A percentile compares a stretch with the other conserved stretches of the same genome.
Conservation (phyloP, 2,329 filamentous ascomycete genomes). For the Graphium sp. region DNA sequence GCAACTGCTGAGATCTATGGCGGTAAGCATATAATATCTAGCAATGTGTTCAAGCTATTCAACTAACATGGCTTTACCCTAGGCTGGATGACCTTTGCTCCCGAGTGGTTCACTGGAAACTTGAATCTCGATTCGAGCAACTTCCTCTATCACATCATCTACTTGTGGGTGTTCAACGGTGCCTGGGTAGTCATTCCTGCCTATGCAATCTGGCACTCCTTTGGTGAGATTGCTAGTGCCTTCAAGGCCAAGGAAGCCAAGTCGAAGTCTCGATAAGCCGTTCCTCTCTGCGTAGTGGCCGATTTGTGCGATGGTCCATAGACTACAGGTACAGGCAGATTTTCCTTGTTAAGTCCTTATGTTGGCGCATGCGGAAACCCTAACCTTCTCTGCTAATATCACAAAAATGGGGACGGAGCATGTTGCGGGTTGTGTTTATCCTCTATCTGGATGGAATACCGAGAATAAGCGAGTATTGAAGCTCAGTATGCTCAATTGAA, state of each 20-base stretch:
- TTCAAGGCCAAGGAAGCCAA: conserved; percentile 20
- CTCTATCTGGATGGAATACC: too few species aligned
- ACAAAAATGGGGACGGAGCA: too few species aligned
- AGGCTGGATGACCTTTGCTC: conserved; percentile 57
- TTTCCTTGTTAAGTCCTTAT: not conserved
- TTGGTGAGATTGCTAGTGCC: conserved; percentile 35
- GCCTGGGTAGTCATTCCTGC: conserved; percentile 49
- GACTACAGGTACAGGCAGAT: not conserved
- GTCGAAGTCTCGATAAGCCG: conserved; percentile 11
- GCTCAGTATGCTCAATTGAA: too few species aligned
- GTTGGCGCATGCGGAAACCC: too few species aligned
- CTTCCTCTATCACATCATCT: conserved; percentile 53
- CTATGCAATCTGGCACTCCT: conserved; percentile 39
- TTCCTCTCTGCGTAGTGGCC: too few species aligned
- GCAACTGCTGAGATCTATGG: conserved; percentile 52
- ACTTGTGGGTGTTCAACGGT: conserved; percentile 52
- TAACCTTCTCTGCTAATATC: too few species aligned
- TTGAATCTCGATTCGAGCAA: conserved; percentile 47
- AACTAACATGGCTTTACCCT: not conserved
- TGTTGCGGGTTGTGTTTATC: too few species aligned
- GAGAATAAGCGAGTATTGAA: too few species aligned
- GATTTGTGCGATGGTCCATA: not conserved
- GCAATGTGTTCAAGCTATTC: too few species aligned
- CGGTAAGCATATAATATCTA: too few species aligned
- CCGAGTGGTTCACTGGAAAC: conserved; percentile 49